Percentiles rank a stretch among this genome's conserved stretches.
These are phyloP conservation scores for Scutellospora calospora DNA, from an alignment of 371 early-diverging fungal genomes.

Conservation along the genomic window DNA sequence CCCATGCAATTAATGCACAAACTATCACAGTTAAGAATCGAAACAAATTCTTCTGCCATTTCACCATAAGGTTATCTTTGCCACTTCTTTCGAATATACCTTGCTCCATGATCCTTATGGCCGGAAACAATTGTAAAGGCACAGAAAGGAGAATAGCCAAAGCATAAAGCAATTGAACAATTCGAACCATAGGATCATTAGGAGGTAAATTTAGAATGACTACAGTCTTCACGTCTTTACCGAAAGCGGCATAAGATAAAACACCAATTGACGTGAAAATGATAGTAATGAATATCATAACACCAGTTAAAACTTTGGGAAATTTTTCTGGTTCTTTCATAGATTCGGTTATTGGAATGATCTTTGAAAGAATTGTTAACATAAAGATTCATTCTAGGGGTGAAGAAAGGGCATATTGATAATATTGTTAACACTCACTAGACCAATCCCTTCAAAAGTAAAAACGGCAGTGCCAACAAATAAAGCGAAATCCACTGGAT, in stretches of 20 bases:
- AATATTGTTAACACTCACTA: slow-evolving; percentile 50
- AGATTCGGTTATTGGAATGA: slow-evolving; percentile 74
- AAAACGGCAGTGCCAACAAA: slow-evolving; percentile 92
- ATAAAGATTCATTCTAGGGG: neutral
- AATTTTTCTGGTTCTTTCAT: slow-evolving; percentile 88
- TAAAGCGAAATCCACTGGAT: slow-evolving; percentile 73
- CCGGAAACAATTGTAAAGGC: slow-evolving; percentile 86
- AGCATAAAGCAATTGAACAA: slow-evolving; percentile 81
- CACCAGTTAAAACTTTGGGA: slow-evolving; percentile 69
- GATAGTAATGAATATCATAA: slow-evolving; percentile 72
- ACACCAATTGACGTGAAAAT: slow-evolving; percentile 82
- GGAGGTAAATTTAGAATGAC: slow-evolving; percentile 82
- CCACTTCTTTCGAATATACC: slow-evolving; percentile 72
- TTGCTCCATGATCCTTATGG: slow-evolving; percentile 86
- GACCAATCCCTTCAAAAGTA: slow-evolving; percentile 92
- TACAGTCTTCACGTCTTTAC: slow-evolving; percentile 79
- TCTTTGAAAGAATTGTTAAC: slow-evolving; percentile 29
- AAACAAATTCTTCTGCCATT: slow-evolving; percentile 91
- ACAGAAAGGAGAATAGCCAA: slow-evolving; percentile 88
- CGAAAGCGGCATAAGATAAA: slow-evolving; percentile 83
- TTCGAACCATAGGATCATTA: slow-evolving; percentile 65
- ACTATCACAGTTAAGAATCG: slow-evolving; percentile 68
- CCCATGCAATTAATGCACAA: slow-evolving; percentile 77
- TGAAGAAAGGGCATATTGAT: neutral
- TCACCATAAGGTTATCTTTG: slow-evolving; percentile 71